A percentile compares a stretch with the other conserved stretches of the same genome.
These are phyloP conservation scores for Kwoniella botswanensis DNA, from an alignment of 768 basidiomycete species.

Conservation along the genomic window DNA sequence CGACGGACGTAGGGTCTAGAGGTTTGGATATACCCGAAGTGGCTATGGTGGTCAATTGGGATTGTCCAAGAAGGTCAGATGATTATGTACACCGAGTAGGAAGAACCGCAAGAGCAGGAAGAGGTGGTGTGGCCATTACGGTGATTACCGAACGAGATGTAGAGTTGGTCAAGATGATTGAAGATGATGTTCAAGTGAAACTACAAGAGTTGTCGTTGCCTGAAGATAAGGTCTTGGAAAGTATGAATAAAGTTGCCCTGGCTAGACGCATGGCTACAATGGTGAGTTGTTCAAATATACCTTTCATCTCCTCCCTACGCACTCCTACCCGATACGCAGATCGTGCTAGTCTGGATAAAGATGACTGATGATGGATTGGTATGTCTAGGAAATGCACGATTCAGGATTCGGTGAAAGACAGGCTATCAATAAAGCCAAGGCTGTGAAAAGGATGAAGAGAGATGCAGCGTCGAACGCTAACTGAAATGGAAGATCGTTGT, in stretches of 20 bases:
- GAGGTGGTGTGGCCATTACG: conserved; percentile 86
- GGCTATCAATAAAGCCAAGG: conserved; percentile 69
- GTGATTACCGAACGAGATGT: conserved; percentile 95
- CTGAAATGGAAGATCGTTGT: background rate
- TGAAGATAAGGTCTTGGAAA: conserved; percentile 80
- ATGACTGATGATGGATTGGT: background rate
- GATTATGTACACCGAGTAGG: conserved; percentile 97
- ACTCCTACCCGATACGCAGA: too few species aligned
- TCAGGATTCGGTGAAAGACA: conserved; percentile 88
- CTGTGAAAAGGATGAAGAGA: conserved; percentile 62
- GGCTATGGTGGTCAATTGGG: conserved; percentile 96
- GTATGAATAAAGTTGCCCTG: conserved; percentile 84
- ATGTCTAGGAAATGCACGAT: conserved; percentile 68
- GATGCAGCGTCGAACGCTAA: conserved; percentile 37
- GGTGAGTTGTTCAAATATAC: conserved; percentile 63
- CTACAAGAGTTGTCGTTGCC: conserved; percentile 75
- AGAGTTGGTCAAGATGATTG: conserved; percentile 77
- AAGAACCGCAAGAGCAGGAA: conserved; percentile 86
- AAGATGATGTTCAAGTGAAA: conserved; percentile 85
- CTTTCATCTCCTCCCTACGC: too few species aligned
- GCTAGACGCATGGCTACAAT: conserved; percentile 93
- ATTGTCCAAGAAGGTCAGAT: conserved; percentile 78
- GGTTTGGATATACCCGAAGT: conserved; percentile 97
- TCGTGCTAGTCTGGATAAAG: background rate
- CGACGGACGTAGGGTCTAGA: conserved; percentile 93